Evolutionary conservation across 768 basidiomycete genomes (phyloP).

Genomic region (Mycena sanguinolenta): DNA sequence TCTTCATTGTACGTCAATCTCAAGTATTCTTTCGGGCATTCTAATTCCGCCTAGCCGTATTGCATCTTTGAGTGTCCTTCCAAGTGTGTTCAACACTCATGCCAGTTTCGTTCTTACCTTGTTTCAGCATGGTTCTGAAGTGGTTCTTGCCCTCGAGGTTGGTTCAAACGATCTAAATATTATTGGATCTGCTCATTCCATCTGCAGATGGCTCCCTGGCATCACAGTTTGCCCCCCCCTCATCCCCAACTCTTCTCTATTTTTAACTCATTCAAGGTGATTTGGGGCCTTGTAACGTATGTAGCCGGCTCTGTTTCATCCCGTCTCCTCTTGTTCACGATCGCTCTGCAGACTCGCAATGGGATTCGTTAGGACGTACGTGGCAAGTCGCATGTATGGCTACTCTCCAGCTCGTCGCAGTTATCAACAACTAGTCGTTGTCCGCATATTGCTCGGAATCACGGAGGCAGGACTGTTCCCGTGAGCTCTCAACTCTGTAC

Average conservation of each 20-base stretch:
- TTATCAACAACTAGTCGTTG: too few species aligned
- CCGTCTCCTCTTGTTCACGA: background rate
- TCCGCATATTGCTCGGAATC: conserved; percentile 71
- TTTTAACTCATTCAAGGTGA: conserved; percentile 51
- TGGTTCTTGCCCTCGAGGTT: conserved; percentile 74
- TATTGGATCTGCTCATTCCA: conserved; percentile 14
- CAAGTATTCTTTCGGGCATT: background rate
- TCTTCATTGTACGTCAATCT: conserved; percentile 66
- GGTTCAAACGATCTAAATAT: conserved; percentile 14
- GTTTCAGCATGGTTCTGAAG: conserved; percentile 72
- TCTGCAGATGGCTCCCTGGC: conserved; percentile 72
- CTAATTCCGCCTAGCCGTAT: conserved; percentile 57
- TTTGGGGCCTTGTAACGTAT: conserved; percentile 77
- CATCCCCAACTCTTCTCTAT: too few species aligned
- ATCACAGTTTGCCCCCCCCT: conserved; percentile 63
- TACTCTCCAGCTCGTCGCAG: conserved; percentile 71
- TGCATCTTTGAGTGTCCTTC: conserved; percentile 79
- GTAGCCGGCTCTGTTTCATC: background rate
- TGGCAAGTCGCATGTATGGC: too few species aligned
- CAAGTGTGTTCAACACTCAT: conserved; percentile 74
- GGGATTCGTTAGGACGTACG: conserved; percentile 78
- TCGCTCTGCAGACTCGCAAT: conserved; percentile 59
- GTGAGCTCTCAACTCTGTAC: too few species aligned
- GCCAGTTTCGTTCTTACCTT: too few species aligned
- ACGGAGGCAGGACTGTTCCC: conserved; percentile 82